Base-by-base conservation (phyloP, 805 yeast genomes). In the Tetrapisispora taiwanensis region DNA sequence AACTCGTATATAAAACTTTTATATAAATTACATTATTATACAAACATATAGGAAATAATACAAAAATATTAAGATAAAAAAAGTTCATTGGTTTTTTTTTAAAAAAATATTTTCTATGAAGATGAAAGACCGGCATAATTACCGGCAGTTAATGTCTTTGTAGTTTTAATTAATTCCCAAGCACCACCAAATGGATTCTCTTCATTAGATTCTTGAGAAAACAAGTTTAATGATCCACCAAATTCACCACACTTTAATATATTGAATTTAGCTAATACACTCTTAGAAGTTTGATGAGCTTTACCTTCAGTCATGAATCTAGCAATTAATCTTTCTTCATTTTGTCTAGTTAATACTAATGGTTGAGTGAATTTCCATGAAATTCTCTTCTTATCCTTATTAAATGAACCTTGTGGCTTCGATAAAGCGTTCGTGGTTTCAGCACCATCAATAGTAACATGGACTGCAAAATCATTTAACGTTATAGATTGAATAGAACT, bases 361-460 rank as follows among this genome's bases (percentile, higher is more conserved):
- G 73, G 69, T 39, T 67, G 69, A 45, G 51, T 67, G 53, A 79
- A 78, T 59, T 83, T 76, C 96, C 97, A 89, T 0, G 92, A 81
- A 47, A 92, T 81, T 64, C 97, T 76, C 53, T 78, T 81, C 58
- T 78, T 80, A 42, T 88, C 97, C 56, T 78, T 82, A 64, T 82
- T 86, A 71, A 88, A 90, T 1, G 94, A 78, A 46, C 97, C 97
- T 45, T 84, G 80, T 4, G 98, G 98, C 60, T 84, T 86, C 3
- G 95, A 83, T 48, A 88, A 79, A 1, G 96, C 97, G 20, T 81
- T 72, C 1, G 79, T 67, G 4, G 81, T 73, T 15, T 76, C 73
- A 12, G 84, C 81, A 28, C 81, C 83, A 15, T 72, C 68, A 52
- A 82, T 78, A n/a, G 79, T 67, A 42, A 87, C 72, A 30, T 67